A percentile compares a stretch with the other conserved stretches of the same genome.
Conservation (phyloP, 2,329 filamentous ascomycete genomes). For the Sclerotinia spermophila region DNA sequence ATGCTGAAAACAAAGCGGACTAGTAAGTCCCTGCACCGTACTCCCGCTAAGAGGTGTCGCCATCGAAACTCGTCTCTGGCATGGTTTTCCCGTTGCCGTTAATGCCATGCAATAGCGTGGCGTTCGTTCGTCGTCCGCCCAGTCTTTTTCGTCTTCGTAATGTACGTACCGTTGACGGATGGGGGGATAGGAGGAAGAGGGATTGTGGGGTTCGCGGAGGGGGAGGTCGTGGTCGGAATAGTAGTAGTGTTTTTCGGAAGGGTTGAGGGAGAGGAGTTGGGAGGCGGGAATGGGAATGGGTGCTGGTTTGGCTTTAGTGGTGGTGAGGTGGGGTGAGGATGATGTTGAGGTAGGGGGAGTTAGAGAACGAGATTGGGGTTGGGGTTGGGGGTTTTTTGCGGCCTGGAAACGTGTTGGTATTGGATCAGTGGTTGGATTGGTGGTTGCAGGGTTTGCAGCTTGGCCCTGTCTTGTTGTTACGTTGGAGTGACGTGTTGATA, state of each 20-base stretch:
- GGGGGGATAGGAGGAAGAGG: too few species aligned
- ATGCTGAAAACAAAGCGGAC: slow-evolving; percentile 12
- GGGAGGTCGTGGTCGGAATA: background rate
- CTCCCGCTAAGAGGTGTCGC: background rate
- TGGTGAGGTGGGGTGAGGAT: background rate
- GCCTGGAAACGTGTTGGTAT: background rate
- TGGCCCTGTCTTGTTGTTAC: background rate
- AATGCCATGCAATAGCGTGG: background rate
- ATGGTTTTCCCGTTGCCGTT: background rate
- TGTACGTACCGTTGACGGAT: background rate
- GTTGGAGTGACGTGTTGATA: too few species aligned
- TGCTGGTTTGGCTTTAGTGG: background rate
- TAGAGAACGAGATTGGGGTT: background rate
- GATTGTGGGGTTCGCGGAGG: background rate
- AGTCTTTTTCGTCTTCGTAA: slow-evolving; percentile 2
- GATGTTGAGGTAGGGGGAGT: background rate
- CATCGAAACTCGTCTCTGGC: slow-evolving; percentile 4
- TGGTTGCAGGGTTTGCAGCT: background rate
- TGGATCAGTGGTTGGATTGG: background rate
- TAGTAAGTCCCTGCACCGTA: background rate
- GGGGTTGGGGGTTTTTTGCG: background rate
- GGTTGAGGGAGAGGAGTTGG: background rate
- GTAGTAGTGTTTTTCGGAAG: background rate
- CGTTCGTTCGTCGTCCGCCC: background rate
- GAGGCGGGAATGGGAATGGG: background rate